Conservation (phyloP, 805 yeast genomes). For the Candida orba region DNA sequence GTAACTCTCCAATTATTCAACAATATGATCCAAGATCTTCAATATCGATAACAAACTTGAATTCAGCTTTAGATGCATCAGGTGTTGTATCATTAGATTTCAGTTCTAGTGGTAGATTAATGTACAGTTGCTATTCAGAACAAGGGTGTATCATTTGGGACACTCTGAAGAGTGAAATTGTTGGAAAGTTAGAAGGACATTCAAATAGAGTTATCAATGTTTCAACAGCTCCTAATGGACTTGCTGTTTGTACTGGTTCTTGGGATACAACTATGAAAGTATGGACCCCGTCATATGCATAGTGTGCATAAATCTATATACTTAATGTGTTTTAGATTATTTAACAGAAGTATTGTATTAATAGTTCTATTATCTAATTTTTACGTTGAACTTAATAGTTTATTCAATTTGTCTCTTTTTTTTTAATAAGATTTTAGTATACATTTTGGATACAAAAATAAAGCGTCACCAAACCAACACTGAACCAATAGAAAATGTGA, state of each 20-base stretch:
- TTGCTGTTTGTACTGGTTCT: conserved; percentile 69
- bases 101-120: conserved; percentile 64
- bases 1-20: not conserved
- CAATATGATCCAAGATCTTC: conserved; percentile 8
- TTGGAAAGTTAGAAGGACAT: conserved; percentile 65
- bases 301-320: not conserved
- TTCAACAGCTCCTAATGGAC: conserved; percentile 63
- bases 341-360: too few species aligned
- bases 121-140: conserved; percentile 73
- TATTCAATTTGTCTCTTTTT: too few species aligned
- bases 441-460: too few species aligned
- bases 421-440: not conserved
- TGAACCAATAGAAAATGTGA: not conserved
- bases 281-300: conserved; percentile 41
- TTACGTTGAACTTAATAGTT: too few species aligned
- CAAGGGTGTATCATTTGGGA: conserved; percentile 77
- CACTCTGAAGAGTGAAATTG: conserved; percentile 51
- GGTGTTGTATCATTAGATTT: conserved; percentile 70
- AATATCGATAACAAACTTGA: conserved; percentile 19
- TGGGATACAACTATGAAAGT: conserved; percentile 71
- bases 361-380: too few species aligned
- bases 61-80: conserved; percentile 41
- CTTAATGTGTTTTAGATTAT: too few species aligned
- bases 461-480: not conserved
- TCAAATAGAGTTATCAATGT: conserved; percentile 55